Conservation (phyloP, 345 rosid genomes). For the Eucalyptus microcorys region DNA sequence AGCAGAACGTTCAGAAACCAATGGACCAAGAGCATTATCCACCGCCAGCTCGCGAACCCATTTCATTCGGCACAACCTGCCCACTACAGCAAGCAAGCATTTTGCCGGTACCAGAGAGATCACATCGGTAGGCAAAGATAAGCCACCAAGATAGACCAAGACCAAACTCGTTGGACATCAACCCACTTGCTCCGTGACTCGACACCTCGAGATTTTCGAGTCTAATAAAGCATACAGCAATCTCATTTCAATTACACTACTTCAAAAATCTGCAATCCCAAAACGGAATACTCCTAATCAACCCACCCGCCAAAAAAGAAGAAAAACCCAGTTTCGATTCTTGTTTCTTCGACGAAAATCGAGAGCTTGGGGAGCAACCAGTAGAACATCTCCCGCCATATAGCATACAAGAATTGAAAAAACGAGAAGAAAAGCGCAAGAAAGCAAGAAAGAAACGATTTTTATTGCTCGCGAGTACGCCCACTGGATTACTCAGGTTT, state of each 20-base stretch:
- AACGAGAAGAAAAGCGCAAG: neutral
- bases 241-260: neutral
- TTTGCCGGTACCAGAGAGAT: neutral
- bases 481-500: neutral
- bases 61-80: neutral
- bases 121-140: neutral
- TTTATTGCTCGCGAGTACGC: neutral
- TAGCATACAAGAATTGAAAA: neutral
- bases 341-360: neutral
- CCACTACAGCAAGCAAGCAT: neutral
- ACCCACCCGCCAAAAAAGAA: neutral
- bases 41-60: neutral
- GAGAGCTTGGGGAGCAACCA: neutral
- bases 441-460: neutral
- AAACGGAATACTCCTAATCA: neutral
- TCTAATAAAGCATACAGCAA: neutral
- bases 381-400: neutral
- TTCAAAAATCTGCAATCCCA: neutral
- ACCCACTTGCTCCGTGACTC: neutral
- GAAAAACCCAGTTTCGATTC: neutral
- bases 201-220: neutral
- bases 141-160: neutral
- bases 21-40: neutral
- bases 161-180: neutral
- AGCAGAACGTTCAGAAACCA: neutral